phyloP scores from a whole-genome alignment of 257 asterid species.

The Petunia axillaris region DNA sequence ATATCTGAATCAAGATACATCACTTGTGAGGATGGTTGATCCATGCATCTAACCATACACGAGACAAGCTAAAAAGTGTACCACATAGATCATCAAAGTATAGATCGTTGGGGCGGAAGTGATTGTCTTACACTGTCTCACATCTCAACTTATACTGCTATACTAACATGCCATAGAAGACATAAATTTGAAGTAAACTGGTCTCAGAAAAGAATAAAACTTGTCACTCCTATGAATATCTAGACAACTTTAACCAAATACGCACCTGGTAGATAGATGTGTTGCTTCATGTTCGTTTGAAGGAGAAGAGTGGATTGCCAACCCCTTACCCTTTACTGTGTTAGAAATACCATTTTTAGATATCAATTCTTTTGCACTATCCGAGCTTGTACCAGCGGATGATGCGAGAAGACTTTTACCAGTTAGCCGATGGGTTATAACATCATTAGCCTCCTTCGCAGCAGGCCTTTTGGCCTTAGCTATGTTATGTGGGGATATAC shows the following conservation, averaged over 20 bases:
- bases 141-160: neutral
- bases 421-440: slow-evolving; percentile 39
- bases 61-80: slow-evolving; percentile 1
- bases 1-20: neutral
- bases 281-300: slow-evolving; percentile 41
- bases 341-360: slow-evolving; percentile 48
- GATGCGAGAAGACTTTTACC: slow-evolving; percentile 32
- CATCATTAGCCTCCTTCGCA: slow-evolving; percentile 41
- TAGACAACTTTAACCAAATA: slow-evolving; percentile 13
- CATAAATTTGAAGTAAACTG: slow-evolving; percentile 5
- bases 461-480: slow-evolving; percentile 58
- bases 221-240: neutral
- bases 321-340: slow-evolving; percentile 72
- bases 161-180: neutral
- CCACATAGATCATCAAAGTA: neutral
- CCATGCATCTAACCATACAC: neutral
- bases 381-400: slow-evolving; percentile 40
- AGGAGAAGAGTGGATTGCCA: slow-evolving; percentile 46
- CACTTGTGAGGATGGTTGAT: neutral
- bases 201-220: neutral
- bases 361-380: slow-evolving; percentile 49
- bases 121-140: neutral
- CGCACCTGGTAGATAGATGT: slow-evolving; percentile 53
- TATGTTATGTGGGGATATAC: slow-evolving; percentile 78
- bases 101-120: neutral